A percentile compares a stretch with the other conserved stretches of the same genome.
phyloP scores from a whole-genome alignment of 164 flowering plant species.

The Vitis rupestris region DNA sequence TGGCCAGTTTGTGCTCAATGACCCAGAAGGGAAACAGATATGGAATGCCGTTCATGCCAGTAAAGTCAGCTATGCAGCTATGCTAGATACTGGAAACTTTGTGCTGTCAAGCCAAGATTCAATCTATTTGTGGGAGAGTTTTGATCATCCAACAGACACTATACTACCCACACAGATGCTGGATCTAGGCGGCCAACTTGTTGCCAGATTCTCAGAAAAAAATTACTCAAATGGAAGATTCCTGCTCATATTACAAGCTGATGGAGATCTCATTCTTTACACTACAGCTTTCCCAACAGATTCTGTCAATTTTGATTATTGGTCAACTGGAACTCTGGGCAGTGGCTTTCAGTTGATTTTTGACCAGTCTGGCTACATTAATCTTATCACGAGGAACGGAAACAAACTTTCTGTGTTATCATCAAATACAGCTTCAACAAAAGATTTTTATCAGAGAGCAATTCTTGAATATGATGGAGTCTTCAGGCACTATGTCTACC shows the following conservation, averaged over 20 bases:
- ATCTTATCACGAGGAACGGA: not conserved
- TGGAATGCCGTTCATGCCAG: slow-evolving; percentile 14
- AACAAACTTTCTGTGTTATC: not conserved
- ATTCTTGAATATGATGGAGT: slow-evolving; percentile 33
- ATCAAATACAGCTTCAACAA: not conserved
- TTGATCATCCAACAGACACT: slow-evolving; percentile 31
- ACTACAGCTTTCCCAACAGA: not conserved
- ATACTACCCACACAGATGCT: slow-evolving; percentile 30
- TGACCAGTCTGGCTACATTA: slow-evolving; percentile 7
- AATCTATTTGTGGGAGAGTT: slow-evolving; percentile 29
- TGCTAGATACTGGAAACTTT: slow-evolving; percentile 41
- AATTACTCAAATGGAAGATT: slow-evolving; percentile 33
- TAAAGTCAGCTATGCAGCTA: slow-evolving; percentile 10
- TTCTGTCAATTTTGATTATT: not conserved
- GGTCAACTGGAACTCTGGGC: not conserved
- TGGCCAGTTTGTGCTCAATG: slow-evolving; percentile 21
- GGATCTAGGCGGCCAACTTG: not conserved
- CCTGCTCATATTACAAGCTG: slow-evolving; percentile 1
- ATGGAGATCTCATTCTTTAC: slow-evolving; percentile 11
- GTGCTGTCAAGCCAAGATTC: slow-evolving; percentile 11
- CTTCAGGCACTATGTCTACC: slow-evolving; percentile 13
- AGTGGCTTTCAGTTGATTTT: slow-evolving; percentile 8
- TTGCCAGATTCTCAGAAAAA: slow-evolving; percentile 12
- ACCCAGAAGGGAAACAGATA: slow-evolving; percentile 18
- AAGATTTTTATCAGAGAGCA: slow-evolving; percentile 21